These are phyloP conservation scores for Phaffia australis DNA, from an alignment of 768 basidiomycete species.

Conservation along the genomic window DNA sequence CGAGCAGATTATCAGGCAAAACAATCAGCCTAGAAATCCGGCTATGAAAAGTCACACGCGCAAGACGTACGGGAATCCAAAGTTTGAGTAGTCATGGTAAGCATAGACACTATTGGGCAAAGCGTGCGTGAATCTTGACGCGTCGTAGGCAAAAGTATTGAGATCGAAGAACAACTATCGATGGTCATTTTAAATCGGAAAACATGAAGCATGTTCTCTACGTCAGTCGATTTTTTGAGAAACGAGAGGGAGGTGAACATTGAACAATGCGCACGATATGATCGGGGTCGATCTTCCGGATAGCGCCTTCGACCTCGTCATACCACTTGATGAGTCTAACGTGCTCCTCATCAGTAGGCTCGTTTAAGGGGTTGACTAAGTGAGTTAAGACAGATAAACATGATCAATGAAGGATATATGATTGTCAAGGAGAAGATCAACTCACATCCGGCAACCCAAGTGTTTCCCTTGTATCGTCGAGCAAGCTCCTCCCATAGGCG, in stretches of 20 bases:
- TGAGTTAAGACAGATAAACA: neutral
- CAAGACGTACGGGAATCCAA: slow-evolving; percentile 55
- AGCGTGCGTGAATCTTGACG: slow-evolving; percentile 44
- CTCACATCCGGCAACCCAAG: slow-evolving; percentile 54
- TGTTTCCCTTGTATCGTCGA: slow-evolving; percentile 60
- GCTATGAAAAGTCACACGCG: slow-evolving; percentile 31
- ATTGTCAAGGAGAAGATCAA: slow-evolving; percentile 3
- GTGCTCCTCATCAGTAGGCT: slow-evolving; percentile 63
- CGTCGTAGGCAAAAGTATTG: slow-evolving; percentile 59
- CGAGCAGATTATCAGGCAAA: slow-evolving; percentile 4
- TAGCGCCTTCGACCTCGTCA: slow-evolving; percentile 55
- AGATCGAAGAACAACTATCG: neutral
- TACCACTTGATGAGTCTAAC: slow-evolving; percentile 57
- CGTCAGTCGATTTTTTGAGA: neutral
- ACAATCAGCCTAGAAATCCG: neutral
- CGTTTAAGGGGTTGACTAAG: slow-evolving; percentile 60
- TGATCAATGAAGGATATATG: neutral
- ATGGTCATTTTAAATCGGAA: neutral
- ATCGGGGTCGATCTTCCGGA: slow-evolving; percentile 56
- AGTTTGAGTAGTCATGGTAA: slow-evolving; percentile 64
- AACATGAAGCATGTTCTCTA: too few relatives aligned
- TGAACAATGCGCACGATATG: slow-evolving; percentile 73
- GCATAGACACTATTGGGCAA: slow-evolving; percentile 64
- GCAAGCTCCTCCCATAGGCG: slow-evolving; percentile 72
- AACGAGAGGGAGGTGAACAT: neutral